Evolutionary conservation across 2,329 filamentous ascomycete genomes (phyloP).

Genomic region (Cladosporium sp.): DNA sequence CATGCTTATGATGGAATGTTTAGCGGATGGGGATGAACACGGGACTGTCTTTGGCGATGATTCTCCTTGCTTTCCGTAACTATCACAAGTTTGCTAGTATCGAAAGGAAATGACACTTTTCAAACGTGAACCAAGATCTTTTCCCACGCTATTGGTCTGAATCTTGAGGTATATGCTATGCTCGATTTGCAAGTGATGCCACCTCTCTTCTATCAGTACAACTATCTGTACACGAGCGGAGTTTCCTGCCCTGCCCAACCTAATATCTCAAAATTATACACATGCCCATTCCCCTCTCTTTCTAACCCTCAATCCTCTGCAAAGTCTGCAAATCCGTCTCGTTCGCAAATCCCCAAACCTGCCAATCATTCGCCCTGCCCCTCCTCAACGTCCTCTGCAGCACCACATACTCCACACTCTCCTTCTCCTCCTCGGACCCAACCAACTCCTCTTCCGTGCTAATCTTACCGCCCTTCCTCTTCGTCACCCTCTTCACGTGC

Average conservation of each 20-base stretch:
- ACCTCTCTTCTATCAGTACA: background rate
- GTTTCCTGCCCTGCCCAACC: background rate
- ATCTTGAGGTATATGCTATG: background rate
- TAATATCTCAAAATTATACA: background rate
- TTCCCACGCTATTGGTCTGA: background rate
- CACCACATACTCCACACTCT: conserved; percentile 48
- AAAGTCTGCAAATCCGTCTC: conserved; percentile 34
- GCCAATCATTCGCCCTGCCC: conserved; percentile 43
- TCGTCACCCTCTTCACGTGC: conserved; percentile 17
- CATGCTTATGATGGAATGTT: conserved; percentile 13
- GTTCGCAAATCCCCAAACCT: conserved; percentile 46
- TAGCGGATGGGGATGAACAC: conserved; percentile 8
- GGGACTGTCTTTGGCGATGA: conserved; percentile 9
- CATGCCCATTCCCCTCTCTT: too few relatives aligned
- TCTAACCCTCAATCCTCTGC: conserved; percentile 5
- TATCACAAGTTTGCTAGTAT: conserved; percentile 8
- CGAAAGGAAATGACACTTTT: conserved; percentile 6
- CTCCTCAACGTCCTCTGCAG: conserved; percentile 43
- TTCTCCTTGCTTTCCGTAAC: conserved; percentile 10
- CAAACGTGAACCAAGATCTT: background rate
- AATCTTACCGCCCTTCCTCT: conserved; percentile 7
- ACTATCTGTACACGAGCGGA: conserved; percentile 2
- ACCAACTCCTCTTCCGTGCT: conserved; percentile 28
- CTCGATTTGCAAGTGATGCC: background rate
- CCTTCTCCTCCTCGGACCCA: conserved; percentile 32